Base-by-base conservation (phyloP, 352 stramenopile genomes). In the Phytophthora idaei region DNA sequence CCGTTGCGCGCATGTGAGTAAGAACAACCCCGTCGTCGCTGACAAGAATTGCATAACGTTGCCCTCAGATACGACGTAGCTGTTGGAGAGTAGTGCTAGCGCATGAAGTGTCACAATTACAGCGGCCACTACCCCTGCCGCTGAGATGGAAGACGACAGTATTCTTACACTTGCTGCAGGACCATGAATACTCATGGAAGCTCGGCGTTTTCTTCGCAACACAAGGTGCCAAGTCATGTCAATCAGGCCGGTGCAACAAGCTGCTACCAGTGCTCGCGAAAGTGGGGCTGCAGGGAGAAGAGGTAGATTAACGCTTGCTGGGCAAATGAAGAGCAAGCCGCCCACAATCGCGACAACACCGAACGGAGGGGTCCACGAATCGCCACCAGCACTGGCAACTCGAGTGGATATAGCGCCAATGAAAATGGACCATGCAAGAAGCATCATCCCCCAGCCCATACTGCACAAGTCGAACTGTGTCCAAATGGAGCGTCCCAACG, bases 391-490 rank as follows among this genome's bases (percentile, higher is more conserved):
- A 50, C 4, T 56, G 1, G 34, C 46, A 54, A 25, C 28, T 47
- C 39, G 56, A 29, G 45, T 65, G 15, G 47, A 51, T 25, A 32
- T 29, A 65, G 49, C 51, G 25, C 56, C 66, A 41, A 76, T 37
- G 39, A 83, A 46, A 8, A 88, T 69, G 9, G 64, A 53, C 73
- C 77, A 86, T 17, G 68, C 14, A 34, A 93, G 70, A 12, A 93
- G 56, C 15, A 79, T 3, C 39, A 91, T 61, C 10, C 86, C 86
- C 79, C 83, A 92, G 3, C 47, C 68, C 89, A 96, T 96, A 31
- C 69, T 79, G 56, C 69, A 74, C n/a, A 94, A 62, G 56, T 96
- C 88, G 49, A 96, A 96, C 34, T 96, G 89, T 37, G 89, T 96
- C 87, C 89, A 96, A 56, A 95, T 87, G 12, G 85, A 89, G 9